Evolutionary conservation across 164 flowering plant species (phyloP).

Genomic region (Tetracentron sinense): DNA sequence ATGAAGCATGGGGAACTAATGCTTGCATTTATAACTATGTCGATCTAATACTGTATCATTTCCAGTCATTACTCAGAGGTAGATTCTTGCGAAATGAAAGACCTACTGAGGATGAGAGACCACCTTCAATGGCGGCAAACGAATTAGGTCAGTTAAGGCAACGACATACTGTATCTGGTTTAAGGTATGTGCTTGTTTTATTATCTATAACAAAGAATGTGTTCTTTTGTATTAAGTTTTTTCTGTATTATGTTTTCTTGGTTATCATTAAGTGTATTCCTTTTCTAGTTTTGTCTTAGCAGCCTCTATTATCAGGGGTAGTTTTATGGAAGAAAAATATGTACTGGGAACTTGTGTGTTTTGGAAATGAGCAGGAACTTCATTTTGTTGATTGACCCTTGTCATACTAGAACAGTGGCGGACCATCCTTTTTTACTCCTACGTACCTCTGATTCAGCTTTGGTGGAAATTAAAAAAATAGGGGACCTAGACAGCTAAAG

Average conservation of each 20-base stretch:
- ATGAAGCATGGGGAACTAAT: neutral
- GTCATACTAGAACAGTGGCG: too few species aligned
- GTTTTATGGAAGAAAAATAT: conserved; percentile 9
- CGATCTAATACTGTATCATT: conserved; percentile 11
- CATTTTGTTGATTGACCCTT: too few species aligned
- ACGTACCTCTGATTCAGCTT: too few species aligned
- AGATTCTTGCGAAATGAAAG: conserved; percentile 64
- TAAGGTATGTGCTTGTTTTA: conserved; percentile 49
- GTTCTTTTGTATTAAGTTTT: neutral
- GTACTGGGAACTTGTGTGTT: too few species aligned
- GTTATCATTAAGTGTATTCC: too few species aligned
- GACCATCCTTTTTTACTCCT: too few species aligned
- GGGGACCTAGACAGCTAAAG: too few species aligned
- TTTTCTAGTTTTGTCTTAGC: neutral
- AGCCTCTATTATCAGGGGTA: too few species aligned
- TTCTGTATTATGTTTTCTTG: neutral
- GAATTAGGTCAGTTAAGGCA: conserved; percentile 81
- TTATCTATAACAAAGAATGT: conserved; percentile 34
- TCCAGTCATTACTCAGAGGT: conserved; percentile 71
- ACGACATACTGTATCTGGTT: conserved; percentile 78
- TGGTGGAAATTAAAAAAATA: too few species aligned
- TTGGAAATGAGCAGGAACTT: conserved; percentile 46
- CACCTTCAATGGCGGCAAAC: conserved; percentile 59
- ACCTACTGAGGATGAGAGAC: conserved; percentile 49
- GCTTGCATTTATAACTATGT: neutral